Conservation (phyloP, 31 red algal species). For the Odonthalia washingtoniensis region DNA sequence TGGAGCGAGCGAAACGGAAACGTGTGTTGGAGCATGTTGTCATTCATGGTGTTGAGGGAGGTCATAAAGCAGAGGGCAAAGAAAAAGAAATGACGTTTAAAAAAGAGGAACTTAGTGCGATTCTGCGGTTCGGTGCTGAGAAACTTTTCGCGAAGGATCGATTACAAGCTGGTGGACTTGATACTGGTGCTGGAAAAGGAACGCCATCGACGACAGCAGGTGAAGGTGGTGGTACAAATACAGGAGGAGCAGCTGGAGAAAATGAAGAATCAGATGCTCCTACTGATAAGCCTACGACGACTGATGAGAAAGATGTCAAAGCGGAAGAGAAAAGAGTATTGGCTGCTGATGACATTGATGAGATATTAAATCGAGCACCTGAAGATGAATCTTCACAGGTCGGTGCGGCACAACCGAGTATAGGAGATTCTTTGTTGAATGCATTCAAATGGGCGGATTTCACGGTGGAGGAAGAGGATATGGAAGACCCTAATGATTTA, state of each 20-base stretch:
- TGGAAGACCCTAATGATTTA: conserved; percentile 48
- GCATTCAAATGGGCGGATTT: conserved; percentile 98
- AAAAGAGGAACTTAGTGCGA: conserved; percentile 92
- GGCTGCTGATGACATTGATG: conserved; percentile 91
- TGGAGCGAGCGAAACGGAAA: conserved; percentile 94
- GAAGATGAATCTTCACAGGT: conserved; percentile 72
- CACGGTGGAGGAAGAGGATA: conserved; percentile 75
- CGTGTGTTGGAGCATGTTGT: conserved; percentile 91
- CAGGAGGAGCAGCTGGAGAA: conserved; percentile 11
- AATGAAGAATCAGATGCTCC: conserved; percentile 27
- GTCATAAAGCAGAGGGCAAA: conserved; percentile 75
- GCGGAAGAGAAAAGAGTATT: conserved; percentile 70
- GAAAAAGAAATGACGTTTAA: conserved; percentile 77
- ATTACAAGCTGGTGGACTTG: too few species aligned
- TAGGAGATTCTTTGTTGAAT: conserved; percentile 91
- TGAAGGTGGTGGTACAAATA: conserved; percentile 2
- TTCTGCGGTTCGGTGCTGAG: conserved; percentile 94
- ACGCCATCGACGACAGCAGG: conserved; percentile 38
- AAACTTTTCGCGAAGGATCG: conserved; percentile 85
- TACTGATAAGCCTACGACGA: conserved; percentile 1
- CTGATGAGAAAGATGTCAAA: conserved; percentile 66
- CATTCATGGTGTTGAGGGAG: conserved; percentile 92
- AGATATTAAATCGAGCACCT: conserved; percentile 75
- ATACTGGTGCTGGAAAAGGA: conserved; percentile 31
- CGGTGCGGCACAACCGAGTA: conserved; percentile 67